Evolutionary conservation across 768 basidiomycete genomes (phyloP).

Genomic region (Termitomyces sp.): DNA sequence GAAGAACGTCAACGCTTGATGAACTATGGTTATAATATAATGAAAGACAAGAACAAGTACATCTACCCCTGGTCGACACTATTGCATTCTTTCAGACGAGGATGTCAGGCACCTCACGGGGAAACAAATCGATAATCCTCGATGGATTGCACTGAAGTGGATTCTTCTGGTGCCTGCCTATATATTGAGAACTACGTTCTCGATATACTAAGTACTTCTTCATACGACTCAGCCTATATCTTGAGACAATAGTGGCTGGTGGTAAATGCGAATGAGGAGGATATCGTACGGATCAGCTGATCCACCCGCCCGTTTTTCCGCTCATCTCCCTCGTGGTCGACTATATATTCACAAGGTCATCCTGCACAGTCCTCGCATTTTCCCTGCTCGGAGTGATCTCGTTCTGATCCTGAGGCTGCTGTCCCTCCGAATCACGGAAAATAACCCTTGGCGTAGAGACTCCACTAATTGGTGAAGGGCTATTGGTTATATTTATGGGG

Average conservation of each 20-base stretch:
- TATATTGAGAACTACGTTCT: not conserved
- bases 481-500: not conserved
- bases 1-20: too few relatives aligned
- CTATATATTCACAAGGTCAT: not conserved
- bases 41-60: not conserved
- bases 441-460: not conserved
- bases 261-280: not conserved
- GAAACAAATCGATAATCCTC: too few relatives aligned
- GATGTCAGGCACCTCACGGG: too few relatives aligned
- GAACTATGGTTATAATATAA: not conserved
- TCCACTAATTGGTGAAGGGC: not conserved
- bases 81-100: too few relatives aligned
- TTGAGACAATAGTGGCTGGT: not conserved
- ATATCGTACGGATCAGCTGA: not conserved
- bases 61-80: constrained; percentile 5
- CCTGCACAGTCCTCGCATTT: not conserved
- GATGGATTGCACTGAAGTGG: not conserved
- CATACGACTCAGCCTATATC: not conserved
- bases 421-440: not conserved
- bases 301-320: too few relatives aligned
- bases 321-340: too few relatives aligned
- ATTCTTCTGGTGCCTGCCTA: not conserved
- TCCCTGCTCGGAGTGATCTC: not conserved
- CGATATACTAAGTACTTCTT: too few relatives aligned
- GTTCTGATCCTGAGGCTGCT: not conserved